Base-by-base conservation (phyloP, 805 yeast species). In the Sungouiozyma intestinalis region DNA sequence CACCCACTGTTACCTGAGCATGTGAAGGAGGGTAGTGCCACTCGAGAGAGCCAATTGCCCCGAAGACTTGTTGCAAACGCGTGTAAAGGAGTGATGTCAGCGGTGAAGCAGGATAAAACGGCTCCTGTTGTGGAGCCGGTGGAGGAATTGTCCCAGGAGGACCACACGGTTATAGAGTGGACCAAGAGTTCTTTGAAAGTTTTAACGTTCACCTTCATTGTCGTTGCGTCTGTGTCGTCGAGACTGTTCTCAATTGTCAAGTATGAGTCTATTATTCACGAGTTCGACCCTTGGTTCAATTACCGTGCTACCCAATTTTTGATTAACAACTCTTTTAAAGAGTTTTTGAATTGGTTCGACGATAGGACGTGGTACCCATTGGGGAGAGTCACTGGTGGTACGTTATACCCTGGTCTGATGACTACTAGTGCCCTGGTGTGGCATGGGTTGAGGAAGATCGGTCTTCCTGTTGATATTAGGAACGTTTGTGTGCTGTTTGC, bases 361-460 rank as follows among this genome's bases (percentile, higher is more conserved):
- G 97, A 90, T 62, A 77, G 95, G 60, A 90, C 98, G 16, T 92
- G 99, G 99, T 92, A 92, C 63, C 99, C 99, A 16, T 72, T 92
- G 51, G 99, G 99, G 16, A 77, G 99, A 67, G 98, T 92, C 57
- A 92, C 98, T 11, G 99, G 99, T 53, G 98, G 99, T 45, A 94
- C 98, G 1, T 66, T 92, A 48, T 92, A 94, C 58, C 99, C 99
- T 3, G 99, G 99, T 6, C 69, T 94, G 51, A 92, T 92, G 99
- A 95, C 94, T 19, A 86, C 98, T 3, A 79, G 94, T n/a, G 94
- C 95, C 17, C 73, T 85, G 17, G 80, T 94, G 44, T 88, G 90
- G 81, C 84, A 79, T 53, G 54, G 77, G 3, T 69, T 92, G 47
- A 65, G 76, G 40, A 69, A 73, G 44, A 52, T 77, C 35, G 79